These are phyloP conservation scores for Termitomyces sp. DNA, from an alignment of 768 basidiomycete genomes.

Conservation along the genomic window DNA sequence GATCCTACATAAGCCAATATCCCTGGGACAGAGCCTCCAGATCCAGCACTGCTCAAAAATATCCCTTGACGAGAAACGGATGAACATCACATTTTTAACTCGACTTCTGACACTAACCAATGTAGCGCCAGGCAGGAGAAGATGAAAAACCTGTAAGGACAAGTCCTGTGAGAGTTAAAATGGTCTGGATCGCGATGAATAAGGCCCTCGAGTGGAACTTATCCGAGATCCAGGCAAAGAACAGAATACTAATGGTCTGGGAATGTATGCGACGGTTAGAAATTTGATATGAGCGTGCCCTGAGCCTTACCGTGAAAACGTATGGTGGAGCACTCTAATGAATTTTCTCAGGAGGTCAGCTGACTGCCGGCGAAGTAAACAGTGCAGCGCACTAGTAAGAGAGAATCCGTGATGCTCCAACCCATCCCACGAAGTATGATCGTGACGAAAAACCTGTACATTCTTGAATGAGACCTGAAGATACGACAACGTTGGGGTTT, in stretches of 20 bases:
- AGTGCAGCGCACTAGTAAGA: conserved; percentile 32
- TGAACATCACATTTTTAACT: not conserved
- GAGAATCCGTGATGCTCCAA: conserved; percentile 35
- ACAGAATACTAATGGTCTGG: conserved; percentile 32
- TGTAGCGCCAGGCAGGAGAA: conserved; percentile 32
- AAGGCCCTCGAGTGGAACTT: conserved; percentile 34
- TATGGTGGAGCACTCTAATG: conserved; percentile 43
- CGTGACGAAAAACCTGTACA: conserved; percentile 36
- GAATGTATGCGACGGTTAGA: conserved; percentile 2
- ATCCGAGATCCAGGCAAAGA: conserved; percentile 44
- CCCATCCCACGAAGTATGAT: conserved; percentile 44
- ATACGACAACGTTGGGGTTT: not conserved
- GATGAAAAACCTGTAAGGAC: conserved; percentile 32
- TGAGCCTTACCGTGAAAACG: conserved; percentile 34
- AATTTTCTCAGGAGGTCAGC: not conserved
- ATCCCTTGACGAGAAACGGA: conserved; percentile 27
- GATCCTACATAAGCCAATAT: conserved; percentile 44
- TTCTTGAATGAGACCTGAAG: conserved; percentile 1
- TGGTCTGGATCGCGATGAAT: conserved; percentile 36
- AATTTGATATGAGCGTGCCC: not conserved
- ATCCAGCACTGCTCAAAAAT: conserved; percentile 40
- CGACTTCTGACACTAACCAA: conserved; percentile 23
- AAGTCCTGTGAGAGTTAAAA: conserved; percentile 36
- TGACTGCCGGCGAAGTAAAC: not conserved
- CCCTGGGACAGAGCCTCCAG: conserved; percentile 39